phyloP scores from a whole-genome alignment of 225 moss, liverwort and hornwort genomes.

The Sphagnum contortum region DNA sequence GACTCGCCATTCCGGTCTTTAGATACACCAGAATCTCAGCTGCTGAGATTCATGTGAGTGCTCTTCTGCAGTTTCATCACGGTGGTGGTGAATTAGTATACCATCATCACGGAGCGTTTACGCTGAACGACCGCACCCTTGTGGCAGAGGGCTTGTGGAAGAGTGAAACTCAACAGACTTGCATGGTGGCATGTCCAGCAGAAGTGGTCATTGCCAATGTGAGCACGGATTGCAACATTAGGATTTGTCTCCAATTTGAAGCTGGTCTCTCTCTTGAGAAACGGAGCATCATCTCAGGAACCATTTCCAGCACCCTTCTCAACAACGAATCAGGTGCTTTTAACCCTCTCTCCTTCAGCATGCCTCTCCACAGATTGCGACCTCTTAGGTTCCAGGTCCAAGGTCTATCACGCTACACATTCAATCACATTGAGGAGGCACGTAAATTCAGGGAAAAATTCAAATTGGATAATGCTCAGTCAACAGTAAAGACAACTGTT shows the following conservation, averaged over 20 bases:
- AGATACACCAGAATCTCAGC: conserved; percentile 6
- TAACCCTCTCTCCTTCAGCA: conserved; percentile 25
- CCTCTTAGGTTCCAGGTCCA: conserved; percentile 1
- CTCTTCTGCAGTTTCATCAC: not conserved
- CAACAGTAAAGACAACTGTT: conserved; percentile 12
- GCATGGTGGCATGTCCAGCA: conserved; percentile 37
- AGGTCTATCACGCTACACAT: conserved; percentile 17
- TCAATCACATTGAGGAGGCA: conserved; percentile 20
- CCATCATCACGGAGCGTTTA: too few relatives aligned
- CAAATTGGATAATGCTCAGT: conserved; percentile 9
- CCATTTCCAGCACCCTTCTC: conserved; percentile 20
- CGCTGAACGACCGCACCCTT: conserved; percentile 22
- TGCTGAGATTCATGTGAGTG: conserved; percentile 12
- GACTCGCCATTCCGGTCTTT: conserved; percentile 15
- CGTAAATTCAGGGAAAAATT: conserved; percentile 11
- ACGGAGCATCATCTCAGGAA: conserved; percentile 25
- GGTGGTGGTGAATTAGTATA: too few relatives aligned
- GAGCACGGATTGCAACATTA: conserved; percentile 14
- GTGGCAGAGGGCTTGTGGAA: conserved; percentile 39
- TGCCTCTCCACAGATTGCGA: conserved; percentile 9
- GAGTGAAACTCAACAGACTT: conserved; percentile 17
- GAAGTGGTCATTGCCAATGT: conserved; percentile 4
- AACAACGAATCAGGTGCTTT: conserved; percentile 11
- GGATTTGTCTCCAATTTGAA: conserved; percentile 23
- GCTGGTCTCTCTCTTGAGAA: conserved; percentile 19